Evolutionary conservation across 2,329 filamentous ascomycete species (phyloP), one percentile per base, ranked within the genome.

Genomic region (Aspergillus vadensis): DNA sequence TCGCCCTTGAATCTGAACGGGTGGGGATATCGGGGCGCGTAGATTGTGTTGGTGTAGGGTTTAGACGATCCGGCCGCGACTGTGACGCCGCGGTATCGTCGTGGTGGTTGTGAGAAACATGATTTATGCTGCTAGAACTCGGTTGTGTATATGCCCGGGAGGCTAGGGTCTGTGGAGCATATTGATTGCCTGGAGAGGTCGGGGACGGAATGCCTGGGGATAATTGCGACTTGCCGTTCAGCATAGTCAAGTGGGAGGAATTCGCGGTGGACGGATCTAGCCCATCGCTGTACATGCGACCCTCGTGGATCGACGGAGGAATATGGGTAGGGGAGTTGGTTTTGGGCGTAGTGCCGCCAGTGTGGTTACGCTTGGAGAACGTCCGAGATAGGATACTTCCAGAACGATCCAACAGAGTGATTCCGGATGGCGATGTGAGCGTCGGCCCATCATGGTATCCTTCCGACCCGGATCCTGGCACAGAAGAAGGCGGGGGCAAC

Each of bases 311-410:
- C 8, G 86, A 84, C 73, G 76, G 76, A 23, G 89, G 89, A 57
- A 88, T 79, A 70, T 90, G 86, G 43, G 90, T 91, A 2, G 91
- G 91, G 17, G 91, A 93, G 58, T 83, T 84, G 69, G 86, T 91
- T 77, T 92, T 92, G n/a, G 90, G 88, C 21, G 87, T 87, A 48
- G 85, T 82, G 47, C 88, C 88, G 47, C 90, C 85, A 65, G 89
- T 84, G 65, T 81, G 78, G 19, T 91, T 85, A 77, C 90, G 90
- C 73, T 91, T 90, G 52, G 90, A 92, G 70, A 90, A 91, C 59
- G 91, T 88, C 63, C 90, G 83, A 65, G 88, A 88, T 58, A 93
- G 77, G 14, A 84, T 84, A 27, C 80, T 79, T 39, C 83, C 80
- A 21, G 83, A 69, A 58, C 78, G 78, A 48, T 79, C 76, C 17